Evolutionary conservation across 2,329 filamentous ascomycete genomes (phyloP).

Genomic region (Penicillium frequentans): DNA sequence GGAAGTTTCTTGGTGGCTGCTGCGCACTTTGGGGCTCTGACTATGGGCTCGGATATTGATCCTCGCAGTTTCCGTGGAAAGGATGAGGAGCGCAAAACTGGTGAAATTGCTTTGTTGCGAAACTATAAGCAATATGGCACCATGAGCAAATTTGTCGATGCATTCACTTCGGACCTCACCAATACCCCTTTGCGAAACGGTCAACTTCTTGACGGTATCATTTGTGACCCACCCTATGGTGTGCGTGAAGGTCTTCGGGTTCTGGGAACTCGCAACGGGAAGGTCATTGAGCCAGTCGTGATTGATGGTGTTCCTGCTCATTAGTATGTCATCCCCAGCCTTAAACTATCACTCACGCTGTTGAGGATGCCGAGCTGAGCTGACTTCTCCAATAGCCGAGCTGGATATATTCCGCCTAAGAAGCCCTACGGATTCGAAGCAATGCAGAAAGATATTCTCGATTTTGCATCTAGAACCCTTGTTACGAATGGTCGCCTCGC

Average conservation of each 20-base stretch:
- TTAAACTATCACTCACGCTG: background rate
- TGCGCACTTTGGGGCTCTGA: constrained; percentile 81
- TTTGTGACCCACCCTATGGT: constrained; percentile 95
- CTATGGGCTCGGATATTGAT: constrained; percentile 90
- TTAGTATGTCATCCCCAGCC: constrained; percentile 51
- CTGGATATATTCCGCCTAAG: constrained; percentile 81
- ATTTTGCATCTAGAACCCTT: constrained; percentile 74
- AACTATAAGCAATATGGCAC: constrained; percentile 87
- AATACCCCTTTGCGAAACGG: constrained; percentile 71
- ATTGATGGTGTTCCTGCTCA: constrained; percentile 70
- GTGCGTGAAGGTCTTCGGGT: constrained; percentile 90
- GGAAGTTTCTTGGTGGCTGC: constrained; percentile 90
- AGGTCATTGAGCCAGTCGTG: constrained; percentile 55
- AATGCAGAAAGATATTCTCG: constrained; percentile 85
- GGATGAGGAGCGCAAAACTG: constrained; percentile 47
- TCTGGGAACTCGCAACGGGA: constrained; percentile 69
- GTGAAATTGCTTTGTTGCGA: constrained; percentile 49
- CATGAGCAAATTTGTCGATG: constrained; percentile 65
- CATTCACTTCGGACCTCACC: constrained; percentile 83
- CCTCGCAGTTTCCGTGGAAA: constrained; percentile 78
- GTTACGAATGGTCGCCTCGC: constrained; percentile 77
- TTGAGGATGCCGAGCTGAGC: background rate
- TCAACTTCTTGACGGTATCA: constrained; percentile 78
- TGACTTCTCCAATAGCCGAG: constrained; percentile 43
- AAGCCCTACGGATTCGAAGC: constrained; percentile 87